Evolutionary conservation across 2,329 filamentous ascomycete species (phyloP), one percentile per base, ranked within the genome.

Genomic region (Zymoseptoria tritici): DNA sequence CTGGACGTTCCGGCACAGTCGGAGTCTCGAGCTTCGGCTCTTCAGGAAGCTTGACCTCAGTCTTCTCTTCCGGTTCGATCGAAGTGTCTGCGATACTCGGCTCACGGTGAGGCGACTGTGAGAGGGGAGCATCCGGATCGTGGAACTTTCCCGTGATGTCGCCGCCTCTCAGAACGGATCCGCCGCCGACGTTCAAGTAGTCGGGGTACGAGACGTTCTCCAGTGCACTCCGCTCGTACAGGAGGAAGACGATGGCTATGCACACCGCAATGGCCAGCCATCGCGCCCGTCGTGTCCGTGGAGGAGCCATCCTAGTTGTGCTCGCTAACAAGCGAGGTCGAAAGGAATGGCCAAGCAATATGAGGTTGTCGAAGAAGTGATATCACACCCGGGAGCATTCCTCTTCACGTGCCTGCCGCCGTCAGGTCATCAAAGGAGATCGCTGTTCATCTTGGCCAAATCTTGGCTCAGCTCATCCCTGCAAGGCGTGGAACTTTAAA

Each of bases 211-310:
- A 58, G 9, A 59, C 59, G 29, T 56, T 56, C 13, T 31, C 59
- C 19, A 54, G 56, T n/a, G 55, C 55, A 53, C 62, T 62, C 26
- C 61, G 66, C 54, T 64, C 60, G 58, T 69, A 70, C 20, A 70
- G 57, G 55, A 70, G 60, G 60, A 68, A 64, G 36, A 66, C 64
- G 50, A 64, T 64, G 49, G 63, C 57, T 42, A 63, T 61, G 59
- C 67, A 68, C 53, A 66, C 62, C 13, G 62, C 63, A 6, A 70
- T 57, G 22, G 64, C 67, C 60, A 70, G 54, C 52, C 67, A 59
- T 16, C 68, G 62, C 20, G 66, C 62, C 49, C 68, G 64, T 50
- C 66, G 64, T 52, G 61, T 66, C 49, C 67, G 64, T 29, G 7
- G 26, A 29, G 26, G 26, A 9, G 26, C 26, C 26, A 29, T 29